Base-by-base conservation (phyloP, 2,329 filamentous ascomycete species). In the Colletotrichum tanaceti region DNA sequence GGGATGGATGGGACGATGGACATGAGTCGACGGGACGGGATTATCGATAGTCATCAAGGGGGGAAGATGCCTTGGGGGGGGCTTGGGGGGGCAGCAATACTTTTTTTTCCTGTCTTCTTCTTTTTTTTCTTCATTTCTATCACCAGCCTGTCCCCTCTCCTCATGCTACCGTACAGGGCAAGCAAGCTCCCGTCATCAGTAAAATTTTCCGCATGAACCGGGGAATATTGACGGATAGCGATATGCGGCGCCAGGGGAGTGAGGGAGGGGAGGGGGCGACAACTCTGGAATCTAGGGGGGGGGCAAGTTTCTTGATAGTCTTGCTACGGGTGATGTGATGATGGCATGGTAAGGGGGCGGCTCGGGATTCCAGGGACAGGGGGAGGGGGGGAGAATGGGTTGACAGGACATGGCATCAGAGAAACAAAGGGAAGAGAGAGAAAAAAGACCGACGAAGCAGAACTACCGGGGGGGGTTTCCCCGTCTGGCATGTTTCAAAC, bases 291-390 rank as follows among this genome's bases (percentile, higher is more conserved):
- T 65, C 61, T 68, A 68, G 54, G 65, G 65, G 61, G 3, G 22
- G n/a, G n/a, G n/a, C n/a, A 53, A 28, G 43, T 35, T 22, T 43
- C 49, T 55, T 57, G 54, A 20, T 39, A 49, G 35, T 47, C 20
- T 46, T 24, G 43, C 35, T 24, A 54, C 10, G 16, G 28, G 50
- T 65, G 65, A 68, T 68, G 24, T 20, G 28, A 55, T 65, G 65
- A 68, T 68, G 65, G 61, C 55, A 68, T 65, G 47, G 43, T n/a
- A 59, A 55, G 65, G 65, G 54, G 41, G n/a, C n/a, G n/a, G n/a
- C 24, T 58, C 9, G 28, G 47, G 53, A 24, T 49, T 28, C 28
- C 54, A 68, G 41, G 55, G 61, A 32, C 35, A 68, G 54, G 47
- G 58, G 46, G 41, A 20, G 28, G 16, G 18, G 16, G 24, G n/a